A percentile compares a stretch with the other conserved stretches of the same genome.
phyloP scores from a whole-genome alignment of 768 basidiomycete genomes.

The Leccinellum luteum region DNA sequence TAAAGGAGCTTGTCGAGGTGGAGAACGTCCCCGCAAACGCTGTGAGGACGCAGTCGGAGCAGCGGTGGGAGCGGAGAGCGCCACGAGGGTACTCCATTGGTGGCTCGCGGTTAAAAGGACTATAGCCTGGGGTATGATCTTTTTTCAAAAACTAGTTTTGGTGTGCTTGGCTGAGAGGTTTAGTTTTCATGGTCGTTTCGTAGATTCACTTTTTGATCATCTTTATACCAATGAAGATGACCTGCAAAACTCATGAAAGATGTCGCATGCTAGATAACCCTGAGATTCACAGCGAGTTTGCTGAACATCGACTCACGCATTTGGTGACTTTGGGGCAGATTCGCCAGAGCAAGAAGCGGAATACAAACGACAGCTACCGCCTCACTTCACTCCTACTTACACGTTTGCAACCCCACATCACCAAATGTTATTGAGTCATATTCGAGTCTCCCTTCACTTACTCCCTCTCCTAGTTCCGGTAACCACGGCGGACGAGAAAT shows the following conservation, averaged over 20 bases:
- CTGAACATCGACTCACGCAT: not conserved
- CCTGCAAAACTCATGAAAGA: not conserved
- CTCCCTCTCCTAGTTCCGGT: too few relatives aligned
- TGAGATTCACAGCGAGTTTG: not conserved
- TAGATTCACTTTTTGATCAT: not conserved
- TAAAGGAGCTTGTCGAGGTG: constrained; percentile 91
- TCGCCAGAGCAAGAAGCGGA: not conserved
- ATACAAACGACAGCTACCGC: not conserved
- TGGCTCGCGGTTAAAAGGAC: constrained; percentile 30
- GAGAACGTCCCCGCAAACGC: constrained; percentile 71
- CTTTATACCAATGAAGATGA: not conserved
- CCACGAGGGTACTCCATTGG: constrained; percentile 64
- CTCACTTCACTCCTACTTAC: too few relatives aligned
- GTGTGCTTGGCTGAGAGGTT: not conserved
- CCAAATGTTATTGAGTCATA: too few relatives aligned
- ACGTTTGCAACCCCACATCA: not conserved
- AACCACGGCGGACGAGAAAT: not conserved
- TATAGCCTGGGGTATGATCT: constrained; percentile 8
- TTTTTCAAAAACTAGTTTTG: not conserved
- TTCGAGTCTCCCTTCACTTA: too few relatives aligned
- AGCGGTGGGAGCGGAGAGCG: constrained; percentile 63
- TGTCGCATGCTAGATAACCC: not conserved
- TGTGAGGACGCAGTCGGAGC: constrained; percentile 70
- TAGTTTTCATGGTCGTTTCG: not conserved
- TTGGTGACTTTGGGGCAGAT: not conserved